These are phyloP conservation scores for Oryza brachyantha DNA, from an alignment of 176 grass and related monocot species.

Conservation along the genomic window DNA sequence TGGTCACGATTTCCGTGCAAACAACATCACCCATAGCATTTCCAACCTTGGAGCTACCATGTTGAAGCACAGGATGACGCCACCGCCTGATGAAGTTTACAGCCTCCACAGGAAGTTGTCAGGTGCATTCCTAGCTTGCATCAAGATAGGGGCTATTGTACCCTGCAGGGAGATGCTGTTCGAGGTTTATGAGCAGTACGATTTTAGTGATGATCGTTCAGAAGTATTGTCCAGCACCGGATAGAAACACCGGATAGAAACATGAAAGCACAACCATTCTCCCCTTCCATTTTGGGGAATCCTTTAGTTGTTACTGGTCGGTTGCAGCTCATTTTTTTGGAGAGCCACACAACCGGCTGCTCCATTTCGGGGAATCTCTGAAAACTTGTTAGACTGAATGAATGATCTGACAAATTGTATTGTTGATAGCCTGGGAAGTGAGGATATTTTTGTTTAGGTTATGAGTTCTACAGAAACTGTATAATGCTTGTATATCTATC, in stretches of 20 bases:
- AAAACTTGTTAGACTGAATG: background rate
- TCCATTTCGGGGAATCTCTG: too few species aligned
- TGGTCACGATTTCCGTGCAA: constrained; percentile 60
- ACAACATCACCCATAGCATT: constrained; percentile 79
- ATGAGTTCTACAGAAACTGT: background rate
- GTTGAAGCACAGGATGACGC: constrained; percentile 86
- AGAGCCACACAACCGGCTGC: constrained; percentile 26
- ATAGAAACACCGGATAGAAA: too few species aligned
- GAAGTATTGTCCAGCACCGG: constrained; percentile 45
- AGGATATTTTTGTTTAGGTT: constrained; percentile 19
- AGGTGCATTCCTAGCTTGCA: constrained; percentile 88
- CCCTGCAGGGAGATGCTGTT: constrained; percentile 83
- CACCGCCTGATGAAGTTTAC: constrained; percentile 89
- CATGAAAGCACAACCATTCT: background rate
- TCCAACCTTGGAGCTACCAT: constrained; percentile 89
- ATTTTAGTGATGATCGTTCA: constrained; percentile 38
- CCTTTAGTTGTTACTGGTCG: background rate
- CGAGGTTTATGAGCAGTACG: constrained; percentile 59
- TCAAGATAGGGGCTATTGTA: constrained; percentile 84
- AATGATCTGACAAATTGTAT: background rate
- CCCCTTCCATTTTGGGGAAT: background rate
- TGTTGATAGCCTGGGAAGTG: background rate
- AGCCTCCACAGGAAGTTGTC: constrained; percentile 94
- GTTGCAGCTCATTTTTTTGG: constrained; percentile 37
- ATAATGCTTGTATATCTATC: background rate